Evolutionary conservation across 164 flowering plant genomes (phyloP), one percentile per base, ranked within the genome.

Genomic region (Magnolia changhungtana): DNA sequence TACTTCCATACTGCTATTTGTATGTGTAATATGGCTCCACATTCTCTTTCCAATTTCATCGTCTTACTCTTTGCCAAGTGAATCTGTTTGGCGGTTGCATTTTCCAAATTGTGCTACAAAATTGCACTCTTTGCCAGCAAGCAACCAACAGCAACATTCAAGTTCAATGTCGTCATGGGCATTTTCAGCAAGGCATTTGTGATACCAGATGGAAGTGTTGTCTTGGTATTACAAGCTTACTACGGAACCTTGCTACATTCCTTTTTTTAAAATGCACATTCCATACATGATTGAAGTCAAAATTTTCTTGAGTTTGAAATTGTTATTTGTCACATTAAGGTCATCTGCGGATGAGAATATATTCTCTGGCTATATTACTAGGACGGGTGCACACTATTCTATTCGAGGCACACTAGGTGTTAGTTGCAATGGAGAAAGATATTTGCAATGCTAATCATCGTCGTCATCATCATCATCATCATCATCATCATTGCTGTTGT

Each of bases 51-150:
- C 1, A 16, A 16, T 16, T 55, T 55, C 61, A 55, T 8, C 13
- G 1, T 55, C 1, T 55, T 55, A 3, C 10, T 27, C 29, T 27
- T 27, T 27, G 29, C 61, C 61, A 2, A 55, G 61, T 6, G 19
- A 29, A 68, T 37, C 68, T 23, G 63, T 52, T 74, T 51, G 45
- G 55, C 69, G 94, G 93, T 90, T 87, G 91, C 81, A 14, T 83
- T 81, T 92, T 94, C 97, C 92, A 89, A 87, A 83, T 84, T 89
- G 87, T 90, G 90, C 79, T 84, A 52, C 73, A 90, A 90, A 78
- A 52, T 81, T 83, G 83, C 90, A 87, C 82, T 87, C 84, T 81
- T 87, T 91, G 91, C 91, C 98, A 92, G 93, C 88, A 90, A 88
- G 88, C 93, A 90, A 90, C 95, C 96, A 72, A 92, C 0, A 91